Conservation (phyloP, 2,329 filamentous ascomycete genomes). For the Alternaria ethzedia region DNA sequence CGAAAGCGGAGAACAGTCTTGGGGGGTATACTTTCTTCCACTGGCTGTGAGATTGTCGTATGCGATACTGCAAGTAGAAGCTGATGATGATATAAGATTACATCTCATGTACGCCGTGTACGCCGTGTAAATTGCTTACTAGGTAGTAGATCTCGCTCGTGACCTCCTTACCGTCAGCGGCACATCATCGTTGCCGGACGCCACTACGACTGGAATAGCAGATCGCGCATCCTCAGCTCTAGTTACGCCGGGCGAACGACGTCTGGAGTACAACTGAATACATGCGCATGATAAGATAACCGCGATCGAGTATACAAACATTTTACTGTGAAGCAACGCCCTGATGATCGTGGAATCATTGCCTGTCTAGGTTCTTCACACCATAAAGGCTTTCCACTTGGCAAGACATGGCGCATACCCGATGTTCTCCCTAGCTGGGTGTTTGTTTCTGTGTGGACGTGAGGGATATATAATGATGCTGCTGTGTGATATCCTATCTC, state of each 20-base stretch:
- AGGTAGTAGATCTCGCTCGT: not conserved
- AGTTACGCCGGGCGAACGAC: not conserved
- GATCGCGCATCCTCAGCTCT: not conserved
- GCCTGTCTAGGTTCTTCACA: not conserved
- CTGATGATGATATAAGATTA: not conserved
- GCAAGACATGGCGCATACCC: not conserved
- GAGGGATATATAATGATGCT: slow-evolving; percentile 30
- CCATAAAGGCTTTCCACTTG: not conserved
- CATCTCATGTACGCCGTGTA: not conserved
- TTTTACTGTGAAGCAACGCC: not conserved
- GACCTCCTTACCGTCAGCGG: not conserved
- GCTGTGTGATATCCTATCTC: slow-evolving; percentile 28
- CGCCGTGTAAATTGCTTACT: not conserved
- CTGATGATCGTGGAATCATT: not conserved
- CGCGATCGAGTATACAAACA: not conserved
- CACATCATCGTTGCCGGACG: not conserved
- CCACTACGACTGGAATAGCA: slow-evolving; percentile 6
- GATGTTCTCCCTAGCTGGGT: not conserved
- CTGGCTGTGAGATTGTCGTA: not conserved
- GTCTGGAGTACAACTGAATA: not conserved
- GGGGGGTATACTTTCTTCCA: not conserved
- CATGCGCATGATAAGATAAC: slow-evolving; percentile 9
- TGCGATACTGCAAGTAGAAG: not conserved
- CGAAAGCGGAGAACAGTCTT: not conserved
- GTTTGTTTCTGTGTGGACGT: not conserved